These are phyloP conservation scores for Penicillium sp. DNA, from an alignment of 2,329 filamentous ascomycete species.

Conservation along the genomic window DNA sequence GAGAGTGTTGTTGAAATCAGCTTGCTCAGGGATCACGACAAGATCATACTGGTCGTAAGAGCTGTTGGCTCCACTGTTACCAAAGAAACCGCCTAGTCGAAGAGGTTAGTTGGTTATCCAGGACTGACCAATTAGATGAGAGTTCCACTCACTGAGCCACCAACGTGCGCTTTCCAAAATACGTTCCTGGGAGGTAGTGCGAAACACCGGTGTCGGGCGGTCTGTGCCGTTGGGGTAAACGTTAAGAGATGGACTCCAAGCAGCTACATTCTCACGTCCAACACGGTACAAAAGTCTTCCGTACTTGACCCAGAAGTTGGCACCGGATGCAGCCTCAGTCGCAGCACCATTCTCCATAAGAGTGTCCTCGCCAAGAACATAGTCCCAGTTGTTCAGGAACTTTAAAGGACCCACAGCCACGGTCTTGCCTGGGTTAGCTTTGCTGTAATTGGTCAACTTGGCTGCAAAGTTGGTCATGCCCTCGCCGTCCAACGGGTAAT, in stretches of 20 bases:
- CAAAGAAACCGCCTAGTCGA: slow-evolving; percentile 17
- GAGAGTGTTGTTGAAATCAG: slow-evolving; percentile 46
- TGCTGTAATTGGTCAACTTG: slow-evolving; percentile 43
- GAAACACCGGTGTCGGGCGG: slow-evolving; percentile 43
- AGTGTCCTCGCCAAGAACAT: slow-evolving; percentile 38
- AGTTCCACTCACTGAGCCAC: slow-evolving; percentile 33
- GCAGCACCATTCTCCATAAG: slow-evolving; percentile 45
- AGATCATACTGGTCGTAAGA: slow-evolving; percentile 33
- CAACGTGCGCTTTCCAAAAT: slow-evolving; percentile 45
- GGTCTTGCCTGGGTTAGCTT: slow-evolving; percentile 24
- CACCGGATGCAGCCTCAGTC: slow-evolving; percentile 45
- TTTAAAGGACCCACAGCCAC: slow-evolving; percentile 42
- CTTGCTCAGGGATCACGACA: slow-evolving; percentile 45
- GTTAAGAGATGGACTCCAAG: slow-evolving; percentile 40
- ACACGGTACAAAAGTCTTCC: slow-evolving; percentile 48
- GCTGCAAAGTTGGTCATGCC: slow-evolving; percentile 44
- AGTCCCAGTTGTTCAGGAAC: slow-evolving; percentile 48
- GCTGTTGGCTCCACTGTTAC: slow-evolving; percentile 21
- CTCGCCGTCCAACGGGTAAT: slow-evolving; percentile 41
- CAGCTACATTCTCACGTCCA: slow-evolving; percentile 36
- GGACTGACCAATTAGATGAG: background rate
- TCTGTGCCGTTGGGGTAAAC: slow-evolving; percentile 41
- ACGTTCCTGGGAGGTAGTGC: slow-evolving; percentile 48
- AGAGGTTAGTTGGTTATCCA: background rate
- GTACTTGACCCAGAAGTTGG: slow-evolving; percentile 48